Conservation (phyloP, 108 stramenopile genomes). For the Cyclotella baltica region DNA sequence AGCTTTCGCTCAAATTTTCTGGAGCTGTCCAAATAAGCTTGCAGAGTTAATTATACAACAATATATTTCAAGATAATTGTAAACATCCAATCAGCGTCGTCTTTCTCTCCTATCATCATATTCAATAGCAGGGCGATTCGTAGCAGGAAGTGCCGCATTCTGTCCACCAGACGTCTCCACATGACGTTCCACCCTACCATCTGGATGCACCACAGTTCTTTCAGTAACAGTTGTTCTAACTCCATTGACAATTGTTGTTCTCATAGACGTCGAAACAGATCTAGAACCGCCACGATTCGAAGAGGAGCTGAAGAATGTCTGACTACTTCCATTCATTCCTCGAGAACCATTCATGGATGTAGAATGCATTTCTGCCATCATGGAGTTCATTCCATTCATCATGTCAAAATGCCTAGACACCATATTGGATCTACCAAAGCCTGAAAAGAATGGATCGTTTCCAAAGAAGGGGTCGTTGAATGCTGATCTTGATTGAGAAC, state of each 20-base stretch:
- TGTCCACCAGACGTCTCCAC: conserved; percentile 57
- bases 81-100: background rate
- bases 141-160: conserved; percentile 12
- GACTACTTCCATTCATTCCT: background rate
- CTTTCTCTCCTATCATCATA: conserved; percentile 33
- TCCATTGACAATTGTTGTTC: conserved; percentile 83
- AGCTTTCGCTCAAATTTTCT: background rate
- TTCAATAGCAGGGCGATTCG: conserved; percentile 33
- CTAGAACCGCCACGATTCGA: conserved; percentile 22
- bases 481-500: background rate
- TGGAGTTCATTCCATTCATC: conserved; percentile 45
- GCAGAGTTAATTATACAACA: background rate
- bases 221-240: conserved; percentile 79
- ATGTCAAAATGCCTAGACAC: conserved; percentile 41
- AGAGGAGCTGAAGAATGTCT: conserved; percentile 26
- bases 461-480: conserved; percentile 20
- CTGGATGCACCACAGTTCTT: conserved; percentile 67
- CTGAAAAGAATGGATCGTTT: conserved; percentile 26
- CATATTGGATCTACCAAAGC: conserved; percentile 31
- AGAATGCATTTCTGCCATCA: conserved; percentile 45
- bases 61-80: background rate
- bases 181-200: conserved; percentile 81
- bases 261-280: conserved; percentile 51
- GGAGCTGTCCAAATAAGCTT: background rate
- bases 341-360: conserved; percentile 22